Evolutionary conservation across 2,329 filamentous ascomycete species (phyloP), one percentile per base, ranked within the genome.

Genomic region (Tricladium varicosporioides): DNA sequence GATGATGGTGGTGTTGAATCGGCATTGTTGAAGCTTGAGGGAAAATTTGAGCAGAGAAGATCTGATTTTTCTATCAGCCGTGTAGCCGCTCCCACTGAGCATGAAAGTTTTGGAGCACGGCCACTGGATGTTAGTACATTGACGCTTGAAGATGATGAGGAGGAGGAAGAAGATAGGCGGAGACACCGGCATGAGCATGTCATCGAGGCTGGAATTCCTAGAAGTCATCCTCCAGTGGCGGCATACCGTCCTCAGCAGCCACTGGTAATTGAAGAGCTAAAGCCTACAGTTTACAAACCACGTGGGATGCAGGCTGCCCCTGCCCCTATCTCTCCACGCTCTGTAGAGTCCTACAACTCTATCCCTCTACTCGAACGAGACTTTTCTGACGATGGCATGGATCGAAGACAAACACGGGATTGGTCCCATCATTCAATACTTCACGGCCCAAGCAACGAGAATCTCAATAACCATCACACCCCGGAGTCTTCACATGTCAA

Each of bases 21-120:
- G n/a, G 91, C 94, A 0, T 73, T 99, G 51, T 75, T 92, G 65
- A 99, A 97, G 68, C 80, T 99, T 0, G 94, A 99, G 75, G 94
- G 94, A 9, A 93, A 85, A 64, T 94, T 87, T 65, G 81, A 87
- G 69, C 85, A 80, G 64, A 83, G 71, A 42, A 63, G 63, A 14
- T 69, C 69, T 18, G 62, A 70, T 50, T 46, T 56, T 13, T 69
- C 66, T 13, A 47, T 36, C 9, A 52, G 58, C 15, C 52, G 55
- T 42, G 51, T 60, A 19, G 16, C 51, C 22, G 56, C 53, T 15
- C 19, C 58, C 27, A 53, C 56, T 22, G 58, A 48, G 13, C 54
- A 57, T 27, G 62, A 65, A 42, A 71, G 69, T 45, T 71, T 70
- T 57, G 69, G 67, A 13, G 56, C 43, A 22, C 43, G 54, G 14